phyloP scores from a whole-genome alignment of 2,329 filamentous ascomycete genomes.

The Colletotrichum simmondsii region DNA sequence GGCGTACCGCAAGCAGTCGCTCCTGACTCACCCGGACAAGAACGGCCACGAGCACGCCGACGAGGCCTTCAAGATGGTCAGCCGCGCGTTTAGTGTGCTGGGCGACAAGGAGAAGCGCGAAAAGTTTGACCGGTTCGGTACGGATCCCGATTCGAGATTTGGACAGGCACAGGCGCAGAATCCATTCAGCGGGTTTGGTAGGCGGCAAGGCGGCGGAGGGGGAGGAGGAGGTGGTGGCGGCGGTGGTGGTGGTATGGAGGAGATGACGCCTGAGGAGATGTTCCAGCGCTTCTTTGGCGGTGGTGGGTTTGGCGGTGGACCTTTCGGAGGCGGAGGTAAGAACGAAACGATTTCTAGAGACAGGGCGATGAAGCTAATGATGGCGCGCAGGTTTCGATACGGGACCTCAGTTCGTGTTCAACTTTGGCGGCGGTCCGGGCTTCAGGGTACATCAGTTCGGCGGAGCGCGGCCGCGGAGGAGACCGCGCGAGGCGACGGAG shows the following conservation, averaged over 20 bases:
- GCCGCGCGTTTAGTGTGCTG: slow-evolving; percentile 90
- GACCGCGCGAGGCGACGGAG: slow-evolving; percentile 74
- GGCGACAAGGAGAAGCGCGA: slow-evolving; percentile 93
- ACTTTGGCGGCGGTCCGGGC: slow-evolving; percentile 90
- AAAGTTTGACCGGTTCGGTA: slow-evolving; percentile 88
- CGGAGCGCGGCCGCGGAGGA: slow-evolving; percentile 78
- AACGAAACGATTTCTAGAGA: not conserved
- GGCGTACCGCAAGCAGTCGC: slow-evolving; percentile 92
- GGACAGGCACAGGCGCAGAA: slow-evolving; percentile 70
- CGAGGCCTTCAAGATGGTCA: slow-evolving; percentile 99
- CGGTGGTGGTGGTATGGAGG: slow-evolving; percentile 82
- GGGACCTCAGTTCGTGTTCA: slow-evolving; percentile 93
- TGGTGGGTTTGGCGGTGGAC: slow-evolving; percentile 71
- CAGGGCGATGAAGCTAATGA: slow-evolving; percentile 14
- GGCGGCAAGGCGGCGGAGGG: slow-evolving; percentile 49
- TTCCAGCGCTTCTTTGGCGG: slow-evolving; percentile 96
- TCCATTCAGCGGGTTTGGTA: slow-evolving; percentile 73
- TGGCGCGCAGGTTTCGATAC: slow-evolving; percentile 69
- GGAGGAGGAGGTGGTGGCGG: slow-evolving; percentile 61
- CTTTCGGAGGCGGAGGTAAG: slow-evolving; percentile 55
- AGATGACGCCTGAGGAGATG: slow-evolving; percentile 95
- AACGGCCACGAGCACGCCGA: slow-evolving; percentile 96
- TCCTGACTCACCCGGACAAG: slow-evolving; percentile 98
- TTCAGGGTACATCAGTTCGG: slow-evolving; percentile 97
- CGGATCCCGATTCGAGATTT: slow-evolving; percentile 91